Percentiles rank a stretch among this genome's conserved stretches.
These are phyloP conservation scores for Tetrahymena malaccensis DNA, from an alignment of 73 alveolate species.

Conservation along the genomic window DNA sequence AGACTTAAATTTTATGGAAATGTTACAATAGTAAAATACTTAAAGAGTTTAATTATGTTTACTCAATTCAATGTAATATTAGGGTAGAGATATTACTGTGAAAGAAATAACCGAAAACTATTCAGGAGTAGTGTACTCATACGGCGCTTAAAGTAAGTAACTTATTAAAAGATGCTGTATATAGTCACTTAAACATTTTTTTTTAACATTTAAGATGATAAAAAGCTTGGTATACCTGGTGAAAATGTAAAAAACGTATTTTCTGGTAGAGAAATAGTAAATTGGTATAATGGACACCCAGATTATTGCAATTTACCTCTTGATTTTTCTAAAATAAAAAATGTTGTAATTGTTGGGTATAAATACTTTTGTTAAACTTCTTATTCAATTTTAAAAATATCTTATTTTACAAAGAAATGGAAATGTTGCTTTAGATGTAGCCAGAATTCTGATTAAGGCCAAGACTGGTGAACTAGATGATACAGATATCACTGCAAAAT, in stretches of 20 bases:
- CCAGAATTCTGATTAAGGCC: slow-evolving; percentile 51
- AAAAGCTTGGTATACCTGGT: slow-evolving; percentile 27
- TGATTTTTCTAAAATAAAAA: slow-evolving; percentile 12
- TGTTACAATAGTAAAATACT: slow-evolving; percentile 38
- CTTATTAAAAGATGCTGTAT: neutral
- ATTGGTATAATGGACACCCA: slow-evolving; percentile 77
- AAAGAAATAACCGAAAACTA: slow-evolving; percentile 35
- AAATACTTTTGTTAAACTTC: neutral
- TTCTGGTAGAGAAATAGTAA: slow-evolving; percentile 52
- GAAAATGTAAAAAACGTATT: slow-evolving; percentile 24
- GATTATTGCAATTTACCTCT: slow-evolving; percentile 14
- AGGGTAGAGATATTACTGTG: slow-evolving; percentile 48
- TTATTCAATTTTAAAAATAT: neutral
- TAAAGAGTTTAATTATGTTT: neutral
- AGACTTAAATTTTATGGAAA: slow-evolving; percentile 65
- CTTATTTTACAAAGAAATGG: slow-evolving; percentile 62
- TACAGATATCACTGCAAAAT: slow-evolving; percentile 59
- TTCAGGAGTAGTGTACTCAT: slow-evolving; percentile 68
- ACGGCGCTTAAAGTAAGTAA: slow-evolving; percentile 49
- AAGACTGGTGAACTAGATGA: slow-evolving; percentile 17
- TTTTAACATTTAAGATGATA: slow-evolving; percentile 10
- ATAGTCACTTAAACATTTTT: neutral
- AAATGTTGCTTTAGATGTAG: slow-evolving; percentile 76
- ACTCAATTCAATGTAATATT: neutral
- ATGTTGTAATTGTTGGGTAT: slow-evolving; percentile 36